Conservation (phyloP, 345 rosid genomes). For the Murraya koenigii region DNA sequence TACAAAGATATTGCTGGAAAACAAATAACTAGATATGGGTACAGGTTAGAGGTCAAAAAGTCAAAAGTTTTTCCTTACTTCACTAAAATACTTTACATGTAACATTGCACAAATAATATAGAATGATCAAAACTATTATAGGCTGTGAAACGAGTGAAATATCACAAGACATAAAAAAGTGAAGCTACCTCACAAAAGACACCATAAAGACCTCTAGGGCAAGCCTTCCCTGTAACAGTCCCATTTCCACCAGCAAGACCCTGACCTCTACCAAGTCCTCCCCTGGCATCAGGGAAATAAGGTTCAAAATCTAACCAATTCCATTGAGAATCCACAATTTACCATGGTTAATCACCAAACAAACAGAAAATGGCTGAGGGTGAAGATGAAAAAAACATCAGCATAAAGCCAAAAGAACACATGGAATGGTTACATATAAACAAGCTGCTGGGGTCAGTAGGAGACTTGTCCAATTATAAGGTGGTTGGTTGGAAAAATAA, state of each 20-base stretch:
- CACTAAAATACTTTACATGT: background rate
- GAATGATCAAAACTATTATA: background rate
- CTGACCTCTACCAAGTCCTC: conserved; percentile 66
- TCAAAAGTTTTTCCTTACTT: background rate
- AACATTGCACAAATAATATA: background rate
- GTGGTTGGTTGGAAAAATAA: background rate
- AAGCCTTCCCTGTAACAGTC: conserved; percentile 80
- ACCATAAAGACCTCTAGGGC: conserved; percentile 88
- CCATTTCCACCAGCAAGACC: conserved; percentile 72
- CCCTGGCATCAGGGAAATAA: conserved; percentile 41
- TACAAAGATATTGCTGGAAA: background rate
- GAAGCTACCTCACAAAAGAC: conserved; percentile 71
- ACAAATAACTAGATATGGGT: background rate
- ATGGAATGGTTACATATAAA: background rate
- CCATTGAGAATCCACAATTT: conserved; percentile 1
- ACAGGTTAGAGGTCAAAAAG: background rate
- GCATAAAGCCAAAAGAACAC: background rate
- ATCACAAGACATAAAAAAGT: background rate
- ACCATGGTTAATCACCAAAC: conserved; percentile 5
- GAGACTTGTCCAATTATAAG: background rate
- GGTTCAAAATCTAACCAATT: conserved; percentile 18
- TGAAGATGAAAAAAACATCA: background rate
- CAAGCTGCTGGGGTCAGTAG: background rate
- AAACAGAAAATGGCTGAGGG: background rate
- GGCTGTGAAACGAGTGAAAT: background rate